A percentile compares a stretch with the other conserved stretches of the same genome.
Conservation (phyloP, 345 rosid genomes). For the Microcos paniculata region DNA sequence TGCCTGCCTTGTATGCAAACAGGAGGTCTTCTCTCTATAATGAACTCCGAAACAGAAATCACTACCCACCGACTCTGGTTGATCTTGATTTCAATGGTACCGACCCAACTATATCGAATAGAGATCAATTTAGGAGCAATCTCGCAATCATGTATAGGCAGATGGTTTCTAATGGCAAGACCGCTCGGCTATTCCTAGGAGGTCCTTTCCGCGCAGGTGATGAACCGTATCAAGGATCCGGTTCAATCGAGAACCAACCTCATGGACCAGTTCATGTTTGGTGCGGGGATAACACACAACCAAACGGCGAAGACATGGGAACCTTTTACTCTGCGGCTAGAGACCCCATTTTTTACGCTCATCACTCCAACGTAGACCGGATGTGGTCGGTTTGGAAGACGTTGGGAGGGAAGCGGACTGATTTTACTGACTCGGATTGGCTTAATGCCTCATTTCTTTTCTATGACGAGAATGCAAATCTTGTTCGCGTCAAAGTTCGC, state of each 20-base stretch:
- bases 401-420: constrained; percentile 38
- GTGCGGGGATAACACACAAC: constrained; percentile 50
- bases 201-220: constrained; percentile 52
- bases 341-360: constrained; percentile 60
- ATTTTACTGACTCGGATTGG: constrained; percentile 56
- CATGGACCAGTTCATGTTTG: constrained; percentile 51
- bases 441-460: constrained; percentile 47
- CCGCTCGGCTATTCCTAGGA: constrained; percentile 45
- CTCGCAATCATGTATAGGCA: constrained; percentile 59
- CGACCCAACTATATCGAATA: constrained; percentile 16
- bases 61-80: constrained; percentile 34
- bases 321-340: constrained; percentile 56
- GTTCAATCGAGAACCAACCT: constrained; percentile 50
- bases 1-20: constrained; percentile 43
- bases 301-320: constrained; percentile 62
- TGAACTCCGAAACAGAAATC: constrained; percentile 29
- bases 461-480: constrained; percentile 60
- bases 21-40: constrained; percentile 42
- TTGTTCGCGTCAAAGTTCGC: constrained; percentile 50
- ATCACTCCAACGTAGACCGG: constrained; percentile 59
- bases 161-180: constrained; percentile 51
- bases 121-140: constrained; percentile 35
- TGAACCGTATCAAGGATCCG: constrained; percentile 45
- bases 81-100: constrained; percentile 47
- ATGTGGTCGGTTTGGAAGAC: constrained; percentile 61